Evolutionary conservation across 176 grass and related monocot genomes (phyloP), one percentile per base, ranked within the genome.

Genomic region (Sorghum bicolor): DNA sequence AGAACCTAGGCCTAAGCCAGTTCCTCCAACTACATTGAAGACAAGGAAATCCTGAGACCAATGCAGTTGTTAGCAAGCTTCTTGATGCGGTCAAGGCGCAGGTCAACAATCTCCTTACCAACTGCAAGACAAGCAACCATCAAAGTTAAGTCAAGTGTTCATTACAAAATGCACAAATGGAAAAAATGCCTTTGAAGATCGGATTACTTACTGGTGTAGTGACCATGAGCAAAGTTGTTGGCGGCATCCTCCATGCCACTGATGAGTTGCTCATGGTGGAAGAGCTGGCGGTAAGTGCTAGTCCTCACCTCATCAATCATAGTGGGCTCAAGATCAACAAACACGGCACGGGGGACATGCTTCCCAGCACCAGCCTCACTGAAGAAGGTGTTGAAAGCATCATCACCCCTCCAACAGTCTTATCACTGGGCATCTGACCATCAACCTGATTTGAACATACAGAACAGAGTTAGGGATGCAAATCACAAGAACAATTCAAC

Each of bases 351-450:
- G 40, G 90, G 90, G 1, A 92, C 90, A 53, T 92, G 90, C 86
- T 92, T 92, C 52, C 90, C 90, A 69, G 90, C 90, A 24, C 86
- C 90, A 75, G 90, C 88, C 83, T 92, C 90, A 52, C 90, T 92
- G 79, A 92, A 92, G 83, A 92, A 92, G 78, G 90, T 92, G 86
- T 88, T 92, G 90, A 92, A 92, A 34, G 90, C 90, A 80, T 92
- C 90, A 83, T 92, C 90, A 80, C 90, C 90, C 90, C 90, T 0
- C 90, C 86, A 32, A 85, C 2, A 5, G 89, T 91, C 77, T 81
- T 91, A 85, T 91, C 89, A 85, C 81, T 55, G 4, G 86, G 82
- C 90, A 92, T 92, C 80, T 88, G 90, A 13, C 90, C 90, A 75
- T 92, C 86, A 38, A 86, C 41, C 90, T 92, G 33, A 40, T 75